These are phyloP conservation scores for Sclerotinia minor DNA, from an alignment of 2,329 filamentous ascomycete genomes.

Conservation along the genomic window DNA sequence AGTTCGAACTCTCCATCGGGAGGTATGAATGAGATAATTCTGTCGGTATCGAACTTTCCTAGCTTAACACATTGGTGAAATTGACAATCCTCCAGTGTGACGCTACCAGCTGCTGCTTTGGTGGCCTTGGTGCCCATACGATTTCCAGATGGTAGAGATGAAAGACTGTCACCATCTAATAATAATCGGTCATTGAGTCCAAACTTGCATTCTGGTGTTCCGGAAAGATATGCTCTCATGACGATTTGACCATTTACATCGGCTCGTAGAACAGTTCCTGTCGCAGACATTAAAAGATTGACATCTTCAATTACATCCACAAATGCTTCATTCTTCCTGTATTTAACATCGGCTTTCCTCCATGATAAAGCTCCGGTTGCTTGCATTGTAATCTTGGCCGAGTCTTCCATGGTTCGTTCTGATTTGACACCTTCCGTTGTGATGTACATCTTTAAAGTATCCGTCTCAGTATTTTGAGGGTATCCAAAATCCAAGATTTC, in stretches of 20 bases:
- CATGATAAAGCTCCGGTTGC: slow-evolving; percentile 95
- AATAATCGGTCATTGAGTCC: slow-evolving; percentile 93
- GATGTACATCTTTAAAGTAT: slow-evolving; percentile 99
- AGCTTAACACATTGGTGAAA: slow-evolving; percentile 99
- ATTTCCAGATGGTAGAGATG: slow-evolving; percentile 71
- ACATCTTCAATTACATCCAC: slow-evolving; percentile 99
- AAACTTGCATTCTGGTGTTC: slow-evolving; percentile 98
- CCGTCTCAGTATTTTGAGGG: slow-evolving; percentile 97
- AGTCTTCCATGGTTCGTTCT: slow-evolving; percentile 81
- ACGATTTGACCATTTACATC: slow-evolving; percentile 97
- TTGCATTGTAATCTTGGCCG: slow-evolving; percentile 98
- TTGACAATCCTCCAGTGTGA: slow-evolving; percentile 95
- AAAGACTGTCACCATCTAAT: slow-evolving; percentile 73
- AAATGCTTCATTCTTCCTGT: slow-evolving; percentile 98
- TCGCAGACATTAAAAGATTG: slow-evolving; percentile 98
- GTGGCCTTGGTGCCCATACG: slow-evolving; percentile 82
- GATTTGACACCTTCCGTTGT: slow-evolving; percentile 98
- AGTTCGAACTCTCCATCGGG: slow-evolving; percentile 98
- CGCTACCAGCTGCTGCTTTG: slow-evolving; percentile 90
- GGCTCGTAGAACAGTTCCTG: slow-evolving; percentile 88
- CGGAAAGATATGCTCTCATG: slow-evolving; percentile 96
- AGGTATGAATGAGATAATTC: slow-evolving; percentile 95
- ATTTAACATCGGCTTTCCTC: slow-evolving; percentile 96
- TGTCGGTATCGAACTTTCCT: slow-evolving; percentile 92
- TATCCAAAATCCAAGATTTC: slow-evolving; percentile 99